These are phyloP conservation scores for Camelina hispida DNA, from an alignment of 345 rosid genomes.

Conservation along the genomic window DNA sequence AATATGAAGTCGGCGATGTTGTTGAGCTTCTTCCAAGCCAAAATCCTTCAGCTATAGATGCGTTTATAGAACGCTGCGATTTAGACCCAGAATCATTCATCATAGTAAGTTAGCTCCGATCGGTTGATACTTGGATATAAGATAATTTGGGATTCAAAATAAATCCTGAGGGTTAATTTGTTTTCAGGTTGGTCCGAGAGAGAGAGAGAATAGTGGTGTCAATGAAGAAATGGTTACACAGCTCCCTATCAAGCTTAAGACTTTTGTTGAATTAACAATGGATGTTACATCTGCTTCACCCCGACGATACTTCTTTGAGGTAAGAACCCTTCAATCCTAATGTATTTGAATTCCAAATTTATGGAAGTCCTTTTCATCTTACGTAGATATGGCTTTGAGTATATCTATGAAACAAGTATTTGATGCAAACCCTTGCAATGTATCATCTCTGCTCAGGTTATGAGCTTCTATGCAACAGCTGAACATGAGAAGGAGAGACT, in stretches of 20 bases:
- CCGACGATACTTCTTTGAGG: slow-evolving; percentile 92
- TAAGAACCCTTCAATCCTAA: slow-evolving; percentile 51
- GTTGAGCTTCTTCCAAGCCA: slow-evolving; percentile 89
- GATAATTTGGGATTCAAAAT: background rate
- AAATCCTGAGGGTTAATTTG: slow-evolving; percentile 21
- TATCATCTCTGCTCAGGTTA: slow-evolving; percentile 54
- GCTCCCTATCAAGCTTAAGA: slow-evolving; percentile 65
- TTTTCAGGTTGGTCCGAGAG: slow-evolving; percentile 65
- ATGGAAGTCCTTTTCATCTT: background rate
- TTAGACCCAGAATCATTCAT: slow-evolving; percentile 83
- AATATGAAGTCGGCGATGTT: slow-evolving; percentile 84
- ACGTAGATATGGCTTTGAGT: background rate
- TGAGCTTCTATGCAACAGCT: slow-evolving; percentile 87
- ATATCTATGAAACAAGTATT: slow-evolving; percentile 20
- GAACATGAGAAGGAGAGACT: slow-evolving; percentile 87
- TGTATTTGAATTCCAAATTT: slow-evolving; percentile 13
- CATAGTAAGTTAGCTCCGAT: slow-evolving; percentile 53
- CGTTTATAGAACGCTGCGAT: slow-evolving; percentile 71
- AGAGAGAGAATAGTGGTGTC: slow-evolving; percentile 44
- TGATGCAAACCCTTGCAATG: slow-evolving; percentile 25
- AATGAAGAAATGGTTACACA: slow-evolving; percentile 39
- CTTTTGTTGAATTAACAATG: slow-evolving; percentile 85
- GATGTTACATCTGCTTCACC: slow-evolving; percentile 96
- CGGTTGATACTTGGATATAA: background rate
- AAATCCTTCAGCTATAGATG: slow-evolving; percentile 62